Percentiles rank a stretch among this genome's conserved stretches.
phyloP scores from a whole-genome alignment of 164 flowering plant genomes.

The Santalum album region DNA sequence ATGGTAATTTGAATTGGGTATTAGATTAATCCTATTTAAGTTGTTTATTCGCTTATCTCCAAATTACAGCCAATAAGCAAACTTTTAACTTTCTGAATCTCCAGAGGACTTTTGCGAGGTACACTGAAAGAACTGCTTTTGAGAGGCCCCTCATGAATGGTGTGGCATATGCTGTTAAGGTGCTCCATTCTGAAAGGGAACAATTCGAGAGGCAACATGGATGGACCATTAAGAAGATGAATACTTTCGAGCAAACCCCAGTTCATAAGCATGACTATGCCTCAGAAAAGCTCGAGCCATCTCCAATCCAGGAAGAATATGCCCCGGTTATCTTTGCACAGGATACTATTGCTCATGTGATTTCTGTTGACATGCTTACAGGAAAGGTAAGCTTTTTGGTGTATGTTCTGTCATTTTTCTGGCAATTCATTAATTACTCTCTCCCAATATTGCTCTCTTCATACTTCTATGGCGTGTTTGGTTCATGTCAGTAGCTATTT shows the following conservation, averaged over 20 bases:
- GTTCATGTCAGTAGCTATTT: no score
- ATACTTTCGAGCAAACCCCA: conserved; percentile 44
- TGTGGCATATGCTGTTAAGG: conserved; percentile 94
- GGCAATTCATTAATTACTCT: no score
- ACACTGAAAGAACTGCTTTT: conserved; percentile 85
- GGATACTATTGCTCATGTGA: conserved; percentile 78
- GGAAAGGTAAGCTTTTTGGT: conserved; percentile 61
- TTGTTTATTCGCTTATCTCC: not conserved
- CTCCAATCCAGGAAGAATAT: conserved; percentile 83
- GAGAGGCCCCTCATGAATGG: conserved; percentile 97
- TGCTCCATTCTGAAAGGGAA: conserved; percentile 80
- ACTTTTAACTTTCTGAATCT: conserved; percentile 19
- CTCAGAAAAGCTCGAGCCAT: conserved; percentile 46
- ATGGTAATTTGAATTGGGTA: no score
- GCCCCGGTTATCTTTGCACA: conserved; percentile 99
- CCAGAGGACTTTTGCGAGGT: conserved; percentile 76
- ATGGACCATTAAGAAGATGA: conserved; percentile 89
- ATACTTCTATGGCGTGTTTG: no score
- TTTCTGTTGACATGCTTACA: conserved; percentile 87
- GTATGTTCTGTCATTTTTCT: no score
- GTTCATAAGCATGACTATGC: conserved; percentile 62
- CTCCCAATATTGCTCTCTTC: no score
- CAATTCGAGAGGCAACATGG: conserved; percentile 83
- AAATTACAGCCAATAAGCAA: conserved; percentile 3
- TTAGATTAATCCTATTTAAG: no score